Evolutionary conservation across 495 filamentous ascomycete genomes (phyloP).

Genomic region (Trichoderma orchidacearum): DNA sequence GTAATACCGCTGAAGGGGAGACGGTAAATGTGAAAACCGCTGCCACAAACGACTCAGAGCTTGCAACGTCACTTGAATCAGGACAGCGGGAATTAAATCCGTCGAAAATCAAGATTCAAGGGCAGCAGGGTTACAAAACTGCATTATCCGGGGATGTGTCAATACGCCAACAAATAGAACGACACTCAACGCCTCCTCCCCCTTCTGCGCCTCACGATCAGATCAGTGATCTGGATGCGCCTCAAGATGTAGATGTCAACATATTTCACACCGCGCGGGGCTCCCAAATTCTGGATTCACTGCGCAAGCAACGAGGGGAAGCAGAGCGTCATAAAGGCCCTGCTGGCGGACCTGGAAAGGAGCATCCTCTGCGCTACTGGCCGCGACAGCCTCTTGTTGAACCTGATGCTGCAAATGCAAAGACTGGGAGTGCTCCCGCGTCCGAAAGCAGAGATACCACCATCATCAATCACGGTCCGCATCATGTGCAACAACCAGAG

Average conservation of each 20-base stretch:
- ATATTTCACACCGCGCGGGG: constrained; percentile 23
- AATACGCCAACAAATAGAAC: background rate
- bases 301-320: background rate
- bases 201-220: background rate
- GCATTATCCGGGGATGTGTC: background rate
- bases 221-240: background rate
- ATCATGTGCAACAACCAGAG: background rate
- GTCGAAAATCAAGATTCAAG: background rate
- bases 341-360: background rate
- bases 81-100: background rate
- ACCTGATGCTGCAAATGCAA: background rate
- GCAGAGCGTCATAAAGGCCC: background rate
- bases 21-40: background rate
- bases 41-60: background rate
- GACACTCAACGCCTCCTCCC: background rate
- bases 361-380: constrained; percentile 3
- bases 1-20: background rate
- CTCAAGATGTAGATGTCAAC: constrained; percentile 15
- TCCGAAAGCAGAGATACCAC: background rate
- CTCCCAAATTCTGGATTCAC: constrained; percentile 17
- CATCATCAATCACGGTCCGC: background rate
- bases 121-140: background rate
- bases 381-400: background rate
- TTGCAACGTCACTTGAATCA: background rate
- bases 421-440: background rate